These are phyloP conservation scores for Blepharisma stoltei DNA, from an alignment of 73 alveolate species.

Conservation along the genomic window DNA sequence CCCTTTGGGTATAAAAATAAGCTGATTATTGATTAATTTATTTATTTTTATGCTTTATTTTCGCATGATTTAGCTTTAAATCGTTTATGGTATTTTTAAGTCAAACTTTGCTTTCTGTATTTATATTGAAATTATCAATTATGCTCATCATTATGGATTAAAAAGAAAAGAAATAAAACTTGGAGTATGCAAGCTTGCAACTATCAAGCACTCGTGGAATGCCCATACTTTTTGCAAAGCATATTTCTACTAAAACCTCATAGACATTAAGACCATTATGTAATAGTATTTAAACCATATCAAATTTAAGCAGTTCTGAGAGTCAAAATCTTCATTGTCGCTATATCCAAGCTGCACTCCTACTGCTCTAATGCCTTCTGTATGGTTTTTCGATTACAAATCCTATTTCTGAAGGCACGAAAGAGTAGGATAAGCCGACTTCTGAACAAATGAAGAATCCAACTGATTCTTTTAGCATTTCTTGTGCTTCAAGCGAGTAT, in stretches of 20 bases:
- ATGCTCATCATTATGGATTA: conserved; percentile 76
- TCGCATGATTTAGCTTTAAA: conserved; percentile 42
- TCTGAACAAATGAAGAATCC: neutral
- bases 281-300: conserved; percentile 53
- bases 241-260: conserved; percentile 41
- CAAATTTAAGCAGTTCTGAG: conserved; percentile 40
- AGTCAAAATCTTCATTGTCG: conserved; percentile 50
- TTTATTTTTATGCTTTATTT: no score
- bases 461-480: neutral
- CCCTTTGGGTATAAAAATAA: conserved; percentile 35
- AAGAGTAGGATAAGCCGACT: neutral
- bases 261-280: conserved; percentile 72
- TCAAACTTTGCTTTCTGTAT: conserved; percentile 32
- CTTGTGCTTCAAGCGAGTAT: neutral
- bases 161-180: conserved; percentile 45
- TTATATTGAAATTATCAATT: conserved; percentile 60
- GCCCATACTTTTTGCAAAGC: conserved; percentile 55
- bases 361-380: conserved; percentile 36
- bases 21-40: no score
- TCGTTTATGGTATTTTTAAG: conserved; percentile 40
- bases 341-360: conserved; percentile 40
- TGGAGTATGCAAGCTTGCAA: conserved; percentile 59
- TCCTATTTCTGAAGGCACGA: conserved; percentile 29
- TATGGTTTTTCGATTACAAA: conserved; percentile 42
- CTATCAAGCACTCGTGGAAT: conserved; percentile 57